Evolutionary conservation across 148 eudicot genomes (phyloP).

Genomic region (Chenopodium quinoa): DNA sequence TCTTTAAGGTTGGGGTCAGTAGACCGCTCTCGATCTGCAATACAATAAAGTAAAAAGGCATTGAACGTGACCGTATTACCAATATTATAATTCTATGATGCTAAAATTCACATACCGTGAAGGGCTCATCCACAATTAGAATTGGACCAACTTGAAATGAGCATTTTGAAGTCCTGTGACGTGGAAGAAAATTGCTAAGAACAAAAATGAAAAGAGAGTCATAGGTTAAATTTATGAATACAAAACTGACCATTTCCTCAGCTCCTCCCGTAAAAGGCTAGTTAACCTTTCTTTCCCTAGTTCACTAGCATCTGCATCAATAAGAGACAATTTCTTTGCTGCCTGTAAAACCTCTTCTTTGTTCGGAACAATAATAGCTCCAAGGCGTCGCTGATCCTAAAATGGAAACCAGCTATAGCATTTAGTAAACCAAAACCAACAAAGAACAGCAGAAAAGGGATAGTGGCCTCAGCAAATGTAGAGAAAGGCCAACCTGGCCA

Average conservation of each 20-base stretch:
- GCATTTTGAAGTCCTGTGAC: slow-evolving; percentile 72
- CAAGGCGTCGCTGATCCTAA: slow-evolving; percentile 88
- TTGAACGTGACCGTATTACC: not conserved
- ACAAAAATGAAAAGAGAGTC: not conserved
- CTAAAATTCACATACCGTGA: slow-evolving; percentile 51
- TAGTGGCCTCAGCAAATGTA: not conserved
- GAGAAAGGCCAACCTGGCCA: slow-evolving; percentile 68
- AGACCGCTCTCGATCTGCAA: slow-evolving; percentile 88
- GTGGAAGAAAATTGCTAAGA: slow-evolving; percentile 1
- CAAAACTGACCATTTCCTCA: slow-evolving; percentile 61
- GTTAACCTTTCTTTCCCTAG: slow-evolving; percentile 49
- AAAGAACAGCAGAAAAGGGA: not conserved
- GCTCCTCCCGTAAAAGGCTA: slow-evolving; percentile 52
- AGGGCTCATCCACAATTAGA: slow-evolving; percentile 75
- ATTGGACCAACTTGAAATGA: slow-evolving; percentile 83
- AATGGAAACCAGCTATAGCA: not conserved
- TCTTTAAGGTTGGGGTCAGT: slow-evolving; percentile 93
- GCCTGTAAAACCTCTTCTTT: slow-evolving; percentile 59
- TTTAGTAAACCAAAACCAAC: not conserved
- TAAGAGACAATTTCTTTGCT: slow-evolving; percentile 47
- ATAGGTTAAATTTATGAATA: not conserved
- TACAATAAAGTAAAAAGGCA: not conserved
- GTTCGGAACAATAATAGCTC: slow-evolving; percentile 89
- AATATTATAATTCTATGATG: not conserved
- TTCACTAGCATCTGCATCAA: slow-evolving; percentile 47